Evolutionary conservation across 257 asterid genomes (phyloP), one percentile per base, ranked within the genome.

Genomic region (Solanum piurae): DNA sequence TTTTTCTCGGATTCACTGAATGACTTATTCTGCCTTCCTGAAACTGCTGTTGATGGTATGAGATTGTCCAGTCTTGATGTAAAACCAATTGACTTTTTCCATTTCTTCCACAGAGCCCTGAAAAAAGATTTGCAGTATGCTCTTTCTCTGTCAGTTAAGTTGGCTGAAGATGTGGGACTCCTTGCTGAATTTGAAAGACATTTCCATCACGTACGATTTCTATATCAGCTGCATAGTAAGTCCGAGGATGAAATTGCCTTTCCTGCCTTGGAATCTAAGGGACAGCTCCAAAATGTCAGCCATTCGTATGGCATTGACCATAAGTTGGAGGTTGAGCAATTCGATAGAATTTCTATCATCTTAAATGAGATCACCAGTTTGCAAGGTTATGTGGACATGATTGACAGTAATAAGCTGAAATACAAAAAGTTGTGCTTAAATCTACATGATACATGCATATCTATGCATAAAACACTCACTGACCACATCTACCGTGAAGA

Each of bases 201-300:
- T 68, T 94, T 94, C 90, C 88, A 91, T 42, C 90, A 88, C 79
- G 49, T 96, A 73, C 93, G 88, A 49, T 89, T 84, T 88, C 90
- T 96, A 72, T 94, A 93, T 83, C 92, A 93, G 83, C 46, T 89
- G 86, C 98, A 96, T 86, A 94, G 96, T 85, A 89, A 88, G 87
- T 91, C 96, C 9, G 98, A 96, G 90, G 98, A 93, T 87, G 94
- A 91, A 87, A 89, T 94, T 88, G 91, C 91, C 79, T 96, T 96
- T 89, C 99, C 99, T 14, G 95, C 96, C 86, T 90, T 95, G 87
- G 99, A 96, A 87, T 92, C 94, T 21, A 96, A 91, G 94, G 97
- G 92, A 33, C 94, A 93, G 44, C 94, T 92, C 83, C 94, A 88
- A 86, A 95, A 94, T 87, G 76, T 93, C 85, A 93, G 98, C 88